Evolutionary conservation across 371 early-diverging fungal species (phyloP).

Genomic region (Mucor sp.): DNA sequence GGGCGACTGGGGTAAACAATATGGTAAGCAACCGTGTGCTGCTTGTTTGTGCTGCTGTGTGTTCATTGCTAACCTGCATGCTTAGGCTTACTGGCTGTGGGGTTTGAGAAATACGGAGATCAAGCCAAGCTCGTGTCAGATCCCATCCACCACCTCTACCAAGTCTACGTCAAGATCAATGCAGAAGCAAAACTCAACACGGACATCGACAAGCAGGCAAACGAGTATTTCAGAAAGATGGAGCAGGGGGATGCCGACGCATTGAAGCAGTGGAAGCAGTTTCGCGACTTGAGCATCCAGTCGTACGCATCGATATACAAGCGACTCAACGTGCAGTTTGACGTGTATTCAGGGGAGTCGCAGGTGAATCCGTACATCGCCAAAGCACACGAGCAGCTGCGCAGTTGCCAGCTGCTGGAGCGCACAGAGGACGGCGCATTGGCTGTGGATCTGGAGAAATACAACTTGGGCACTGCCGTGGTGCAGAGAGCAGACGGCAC

Average conservation of each 20-base stretch:
- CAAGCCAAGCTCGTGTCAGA: constrained; percentile 80
- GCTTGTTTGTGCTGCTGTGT: background rate
- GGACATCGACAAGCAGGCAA: constrained; percentile 73
- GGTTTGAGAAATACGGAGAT: constrained; percentile 85
- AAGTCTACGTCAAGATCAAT: constrained; percentile 96
- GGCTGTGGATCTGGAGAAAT: constrained; percentile 71
- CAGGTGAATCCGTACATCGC: constrained; percentile 74
- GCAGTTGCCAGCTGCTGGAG: constrained; percentile 51
- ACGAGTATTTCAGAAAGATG: constrained; percentile 92
- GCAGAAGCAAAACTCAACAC: constrained; percentile 56
- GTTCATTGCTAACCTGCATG: background rate
- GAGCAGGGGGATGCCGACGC: constrained; percentile 85
- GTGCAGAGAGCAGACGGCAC: constrained; percentile 92
- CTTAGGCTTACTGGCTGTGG: constrained; percentile 83
- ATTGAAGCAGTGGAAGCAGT: constrained; percentile 81
- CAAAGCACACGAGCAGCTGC: constrained; percentile 60
- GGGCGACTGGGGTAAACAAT: constrained; percentile 99
- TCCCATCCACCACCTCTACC: constrained; percentile 94
- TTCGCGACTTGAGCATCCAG: constrained; percentile 87
- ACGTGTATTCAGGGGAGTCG: constrained; percentile 97
- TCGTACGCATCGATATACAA: constrained; percentile 88
- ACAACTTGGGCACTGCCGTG: constrained; percentile 76
- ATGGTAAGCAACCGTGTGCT: constrained; percentile 55
- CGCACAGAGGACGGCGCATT: constrained; percentile 71
- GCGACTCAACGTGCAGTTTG: constrained; percentile 90